Conservation (phyloP, 768 basidiomycete genomes). For the Lactarius hatsudake region DNA sequence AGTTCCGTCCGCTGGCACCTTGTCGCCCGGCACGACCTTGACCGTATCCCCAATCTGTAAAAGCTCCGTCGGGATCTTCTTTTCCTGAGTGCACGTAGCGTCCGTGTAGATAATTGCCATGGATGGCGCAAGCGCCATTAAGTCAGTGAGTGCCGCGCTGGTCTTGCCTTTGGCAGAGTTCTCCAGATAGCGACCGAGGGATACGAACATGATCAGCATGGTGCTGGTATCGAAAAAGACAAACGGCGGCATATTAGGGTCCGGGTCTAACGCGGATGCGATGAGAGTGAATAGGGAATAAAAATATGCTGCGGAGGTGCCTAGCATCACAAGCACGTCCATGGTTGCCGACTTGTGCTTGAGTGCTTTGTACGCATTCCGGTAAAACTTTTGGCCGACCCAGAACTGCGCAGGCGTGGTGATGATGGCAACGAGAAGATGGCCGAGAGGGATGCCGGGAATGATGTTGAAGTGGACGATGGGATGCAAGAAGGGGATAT, state of each 20-base stretch:
- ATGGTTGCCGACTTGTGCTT: conserved; percentile 91
- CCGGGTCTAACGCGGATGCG: conserved; percentile 58
- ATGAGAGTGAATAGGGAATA: conserved; percentile 80
- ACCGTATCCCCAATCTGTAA: conserved; percentile 92
- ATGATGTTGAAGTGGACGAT: conserved; percentile 52
- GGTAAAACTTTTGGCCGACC: conserved; percentile 85
- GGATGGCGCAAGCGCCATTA: conserved; percentile 92
- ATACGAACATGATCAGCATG: conserved; percentile 97
- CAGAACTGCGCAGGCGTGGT: conserved; percentile 94
- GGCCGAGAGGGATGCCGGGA: conserved; percentile 75
- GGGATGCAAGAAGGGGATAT: conserved; percentile 55
- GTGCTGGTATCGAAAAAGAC: conserved; percentile 99
- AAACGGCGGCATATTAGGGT: conserved; percentile 71
- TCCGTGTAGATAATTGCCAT: conserved; percentile 97
- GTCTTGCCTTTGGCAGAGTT: conserved; percentile 97
- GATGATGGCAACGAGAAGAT: conserved; percentile 68
- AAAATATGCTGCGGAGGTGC: conserved; percentile 89
- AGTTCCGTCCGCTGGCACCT: conserved; percentile 92
- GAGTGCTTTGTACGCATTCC: conserved; percentile 85
- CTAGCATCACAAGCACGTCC: conserved; percentile 96
- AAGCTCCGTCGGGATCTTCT: conserved; percentile 90
- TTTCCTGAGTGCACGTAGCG: conserved; percentile 76
- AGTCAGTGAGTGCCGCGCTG: conserved; percentile 91
- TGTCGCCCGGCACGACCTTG: conserved; percentile 95
- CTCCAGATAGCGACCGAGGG: conserved; percentile 91